Percentiles rank a stretch among this genome's conserved stretches.
Evolutionary conservation across 2,329 filamentous ascomycete species (phyloP).

Genomic region (Fusarium sp.): DNA sequence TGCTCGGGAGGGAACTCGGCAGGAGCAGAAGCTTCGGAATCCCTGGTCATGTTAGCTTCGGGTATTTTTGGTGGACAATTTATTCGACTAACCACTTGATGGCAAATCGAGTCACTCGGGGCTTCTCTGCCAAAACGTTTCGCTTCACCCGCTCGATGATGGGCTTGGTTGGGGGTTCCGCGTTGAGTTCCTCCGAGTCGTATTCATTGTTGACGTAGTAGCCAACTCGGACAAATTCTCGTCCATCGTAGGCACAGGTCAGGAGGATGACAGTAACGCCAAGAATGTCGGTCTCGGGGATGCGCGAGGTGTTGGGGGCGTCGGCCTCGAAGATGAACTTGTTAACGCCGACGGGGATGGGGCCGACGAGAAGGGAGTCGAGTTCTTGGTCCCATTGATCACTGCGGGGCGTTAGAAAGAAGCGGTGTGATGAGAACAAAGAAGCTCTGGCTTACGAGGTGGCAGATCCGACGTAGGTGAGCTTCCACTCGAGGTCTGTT

Average conservation of each 20-base stretch:
- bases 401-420: slow-evolving; percentile 56
- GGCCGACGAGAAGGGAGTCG: slow-evolving; percentile 94
- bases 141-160: slow-evolving; percentile 91
- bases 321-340: slow-evolving; percentile 99
- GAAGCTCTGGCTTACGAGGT: slow-evolving; percentile 77
- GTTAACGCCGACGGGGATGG: slow-evolving; percentile 97
- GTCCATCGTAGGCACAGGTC: slow-evolving; percentile 94
- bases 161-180: slow-evolving; percentile 91
- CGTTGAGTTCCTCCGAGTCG: slow-evolving; percentile 87
- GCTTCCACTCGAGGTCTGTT: slow-evolving; percentile 96
- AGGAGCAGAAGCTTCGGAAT: slow-evolving; percentile 96
- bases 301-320: slow-evolving; percentile 87
- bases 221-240: slow-evolving; percentile 96
- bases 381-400: slow-evolving; percentile 99
- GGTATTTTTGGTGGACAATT: neutral
- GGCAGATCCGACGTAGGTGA: slow-evolving; percentile 98
- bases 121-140: slow-evolving; percentile 96
- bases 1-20: slow-evolving; percentile 97
- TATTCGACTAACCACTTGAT: slow-evolving; percentile 87
- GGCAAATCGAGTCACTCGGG: slow-evolving; percentile 94
- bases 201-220: slow-evolving; percentile 99
- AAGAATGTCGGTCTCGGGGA: slow-evolving; percentile 93
- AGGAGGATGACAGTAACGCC: slow-evolving; percentile 97
- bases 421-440: slow-evolving; percentile 24
- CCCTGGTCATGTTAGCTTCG: slow-evolving; percentile 65